Percentiles rank a stretch among this genome's conserved stretches.
Evolutionary conservation across 768 basidiomycete species (phyloP).

Genomic region (Polyporus arcularius): DNA sequence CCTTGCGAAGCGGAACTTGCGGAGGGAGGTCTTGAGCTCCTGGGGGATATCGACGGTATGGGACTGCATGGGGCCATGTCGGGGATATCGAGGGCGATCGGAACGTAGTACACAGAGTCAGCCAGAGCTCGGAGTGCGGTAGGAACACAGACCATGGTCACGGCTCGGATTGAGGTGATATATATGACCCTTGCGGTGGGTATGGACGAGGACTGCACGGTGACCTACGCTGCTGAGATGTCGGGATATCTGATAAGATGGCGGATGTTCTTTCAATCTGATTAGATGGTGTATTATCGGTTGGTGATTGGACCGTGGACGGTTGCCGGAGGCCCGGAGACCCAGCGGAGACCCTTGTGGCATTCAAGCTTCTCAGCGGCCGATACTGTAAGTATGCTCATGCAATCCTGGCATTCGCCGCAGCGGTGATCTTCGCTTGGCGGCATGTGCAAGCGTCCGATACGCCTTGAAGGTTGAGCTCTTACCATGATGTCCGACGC

Average conservation of each 20-base stretch:
- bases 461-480: background rate
- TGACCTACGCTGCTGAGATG: too few species aligned
- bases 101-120: background rate
- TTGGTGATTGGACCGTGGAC: background rate
- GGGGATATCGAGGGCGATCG: background rate
- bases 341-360: background rate
- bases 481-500: background rate
- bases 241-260: conserved; percentile 17
- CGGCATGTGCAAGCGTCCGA: background rate
- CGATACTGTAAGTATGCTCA: background rate
- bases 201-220: too few species aligned
- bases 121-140: too few species aligned
- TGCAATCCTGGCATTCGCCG: background rate
- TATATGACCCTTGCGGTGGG: background rate
- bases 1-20: conserved; percentile 79
- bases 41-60: conserved; percentile 86
- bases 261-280: background rate
- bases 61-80: conserved; percentile 41
- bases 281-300: background rate
- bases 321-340: too few species aligned
- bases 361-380: background rate
- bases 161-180: background rate
- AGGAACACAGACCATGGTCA: conserved; percentile 10
- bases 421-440: too few species aligned
- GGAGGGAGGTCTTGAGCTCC: conserved; percentile 72